Evolutionary conservation across 2,329 filamentous ascomycete genomes (phyloP).

Genomic region (Emericellopsis cladophorae): DNA sequence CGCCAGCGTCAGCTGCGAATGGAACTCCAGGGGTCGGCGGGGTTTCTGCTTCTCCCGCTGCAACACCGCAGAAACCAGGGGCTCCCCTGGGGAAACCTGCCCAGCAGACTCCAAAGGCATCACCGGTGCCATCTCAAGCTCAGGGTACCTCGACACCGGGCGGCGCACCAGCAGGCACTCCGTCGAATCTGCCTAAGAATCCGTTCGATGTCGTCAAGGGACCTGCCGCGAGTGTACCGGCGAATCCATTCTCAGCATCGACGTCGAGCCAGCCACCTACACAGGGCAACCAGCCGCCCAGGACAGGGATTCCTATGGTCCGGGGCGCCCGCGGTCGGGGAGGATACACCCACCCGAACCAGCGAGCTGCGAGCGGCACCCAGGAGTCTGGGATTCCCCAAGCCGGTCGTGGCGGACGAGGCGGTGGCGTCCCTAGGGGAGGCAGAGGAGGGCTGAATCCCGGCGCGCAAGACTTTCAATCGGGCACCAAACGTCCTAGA

Average conservation of each 20-base stretch:
- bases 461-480: conserved; percentile 41
- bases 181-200: conserved; percentile 11
- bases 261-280: conserved; percentile 5
- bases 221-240: conserved; percentile 4
- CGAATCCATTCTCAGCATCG: conserved; percentile 14
- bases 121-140: conserved; percentile 6
- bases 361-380: conserved; percentile 19
- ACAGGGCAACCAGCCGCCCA: conserved; percentile 8
- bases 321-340: conserved; percentile 24
- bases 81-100: neutral
- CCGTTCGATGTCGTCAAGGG: conserved; percentile 16
- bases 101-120: neutral
- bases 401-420: conserved; percentile 24
- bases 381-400: conserved; percentile 19
- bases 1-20: conserved; percentile 5
- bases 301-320: conserved; percentile 27
- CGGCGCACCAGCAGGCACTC: neutral
- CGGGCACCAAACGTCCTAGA: conserved; percentile 43
- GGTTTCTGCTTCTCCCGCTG: conserved; percentile 7
- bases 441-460: conserved; percentile 30
- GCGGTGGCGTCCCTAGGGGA: conserved; percentile 26
- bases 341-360: conserved; percentile 22
- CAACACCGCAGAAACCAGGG: conserved; percentile 3
- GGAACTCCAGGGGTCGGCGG: too few relatives aligned
- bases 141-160: neutral